Conservation (phyloP, 352 stramenopile genomes). For the Aphanomyces euteiches region DNA sequence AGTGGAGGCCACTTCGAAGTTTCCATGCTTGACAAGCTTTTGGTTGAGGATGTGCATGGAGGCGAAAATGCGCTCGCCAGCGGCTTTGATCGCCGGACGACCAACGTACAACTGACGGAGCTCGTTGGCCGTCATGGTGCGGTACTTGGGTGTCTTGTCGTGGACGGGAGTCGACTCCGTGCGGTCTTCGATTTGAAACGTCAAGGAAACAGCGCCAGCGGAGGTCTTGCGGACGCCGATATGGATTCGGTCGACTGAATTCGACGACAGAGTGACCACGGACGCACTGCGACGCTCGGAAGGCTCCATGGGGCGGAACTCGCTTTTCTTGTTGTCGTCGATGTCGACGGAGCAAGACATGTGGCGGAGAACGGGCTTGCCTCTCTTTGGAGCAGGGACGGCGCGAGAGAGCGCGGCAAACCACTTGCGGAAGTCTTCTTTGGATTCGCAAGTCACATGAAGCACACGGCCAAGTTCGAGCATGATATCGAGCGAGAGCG, state of each 20-base stretch:
- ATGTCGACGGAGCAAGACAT: background rate
- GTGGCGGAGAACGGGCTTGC: background rate
- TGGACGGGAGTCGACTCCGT: background rate
- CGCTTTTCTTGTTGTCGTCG: background rate
- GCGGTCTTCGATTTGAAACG: background rate
- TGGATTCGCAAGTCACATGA: background rate
- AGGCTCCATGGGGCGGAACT: no score
- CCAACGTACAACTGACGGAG: background rate
- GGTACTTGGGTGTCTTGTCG: no score
- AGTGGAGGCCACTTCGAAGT: background rate
- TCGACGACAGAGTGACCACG: background rate
- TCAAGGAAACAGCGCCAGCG: background rate
- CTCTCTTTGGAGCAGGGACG: background rate
- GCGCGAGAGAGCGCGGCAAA: background rate
- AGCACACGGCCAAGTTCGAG: background rate
- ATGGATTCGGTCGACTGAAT: background rate
- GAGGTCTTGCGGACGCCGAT: background rate
- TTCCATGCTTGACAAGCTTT: background rate
- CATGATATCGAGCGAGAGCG: background rate
- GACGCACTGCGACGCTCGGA: no score
- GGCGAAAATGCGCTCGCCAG: background rate
- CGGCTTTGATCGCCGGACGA: background rate
- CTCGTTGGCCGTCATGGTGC: background rate
- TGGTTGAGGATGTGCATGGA: conserved; percentile 1
- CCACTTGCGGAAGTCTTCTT: background rate